Evolutionary conservation across 192 early-diverging fungal species (phyloP).

Genomic region (Allomyces javanicus): DNA sequence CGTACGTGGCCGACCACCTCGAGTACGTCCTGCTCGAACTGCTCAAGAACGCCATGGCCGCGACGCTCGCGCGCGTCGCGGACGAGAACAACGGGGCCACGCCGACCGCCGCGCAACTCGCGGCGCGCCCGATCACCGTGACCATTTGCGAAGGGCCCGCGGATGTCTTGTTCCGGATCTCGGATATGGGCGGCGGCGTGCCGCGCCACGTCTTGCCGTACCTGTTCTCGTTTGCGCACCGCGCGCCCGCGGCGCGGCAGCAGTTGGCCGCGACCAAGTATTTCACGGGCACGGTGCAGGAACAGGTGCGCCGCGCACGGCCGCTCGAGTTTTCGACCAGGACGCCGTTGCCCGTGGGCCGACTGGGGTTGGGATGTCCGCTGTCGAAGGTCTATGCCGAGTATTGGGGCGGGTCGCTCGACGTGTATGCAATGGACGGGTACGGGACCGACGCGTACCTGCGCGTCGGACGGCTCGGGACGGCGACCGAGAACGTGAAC

Average conservation of each 20-base stretch:
- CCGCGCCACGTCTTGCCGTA: conserved; percentile 30
- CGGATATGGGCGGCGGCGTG: conserved; percentile 86
- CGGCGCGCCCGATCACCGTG: conserved; percentile 46
- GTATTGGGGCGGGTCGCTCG: conserved; percentile 84
- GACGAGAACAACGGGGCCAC: background rate
- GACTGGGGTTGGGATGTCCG: conserved; percentile 72
- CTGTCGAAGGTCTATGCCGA: conserved; percentile 81
- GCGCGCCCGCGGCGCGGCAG: conserved; percentile 25
- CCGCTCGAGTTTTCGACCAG: background rate
- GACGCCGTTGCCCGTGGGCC: conserved; percentile 6
- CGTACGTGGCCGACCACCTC: conserved; percentile 88
- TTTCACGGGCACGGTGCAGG: background rate
- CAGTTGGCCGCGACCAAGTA: conserved; percentile 16
- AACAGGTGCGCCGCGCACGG: background rate
- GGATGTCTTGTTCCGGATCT: conserved; percentile 74
- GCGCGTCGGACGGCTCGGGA: conserved; percentile 50
- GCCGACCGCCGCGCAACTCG: conserved; percentile 11
- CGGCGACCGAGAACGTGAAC: conserved; percentile 31
- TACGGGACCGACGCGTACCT: conserved; percentile 87
- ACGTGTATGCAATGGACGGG: conserved; percentile 60
- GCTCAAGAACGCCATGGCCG: conserved; percentile 13
- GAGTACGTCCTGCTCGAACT: conserved; percentile 87
- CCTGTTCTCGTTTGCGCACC: conserved; percentile 66
- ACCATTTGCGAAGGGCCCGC: conserved; percentile 56
- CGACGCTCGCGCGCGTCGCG: background rate